A percentile compares a stretch with the other conserved stretches of the same genome.
These are phyloP conservation scores for Xanthoparmelia taractica DNA, from an alignment of 495 filamentous ascomycete species.

Conservation along the genomic window DNA sequence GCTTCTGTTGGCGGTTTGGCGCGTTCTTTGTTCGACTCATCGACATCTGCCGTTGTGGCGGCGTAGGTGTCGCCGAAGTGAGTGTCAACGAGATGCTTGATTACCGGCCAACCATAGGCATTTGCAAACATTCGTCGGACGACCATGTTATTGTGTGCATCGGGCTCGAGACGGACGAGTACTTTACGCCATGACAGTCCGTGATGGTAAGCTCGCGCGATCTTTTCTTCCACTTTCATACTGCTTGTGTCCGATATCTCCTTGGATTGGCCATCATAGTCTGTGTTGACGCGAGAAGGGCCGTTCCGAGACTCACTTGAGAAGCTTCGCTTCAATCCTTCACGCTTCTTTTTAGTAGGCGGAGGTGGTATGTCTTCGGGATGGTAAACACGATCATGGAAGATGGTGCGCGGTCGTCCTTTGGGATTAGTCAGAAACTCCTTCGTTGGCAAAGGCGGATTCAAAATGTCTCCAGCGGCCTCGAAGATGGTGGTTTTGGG, in stretches of 20 bases:
- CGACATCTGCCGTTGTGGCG: constrained; percentile 52
- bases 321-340: constrained; percentile 36
- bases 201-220: constrained; percentile 86
- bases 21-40: constrained; percentile 42
- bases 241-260: constrained; percentile 34
- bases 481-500: constrained; percentile 91
- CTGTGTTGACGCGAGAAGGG: constrained; percentile 20
- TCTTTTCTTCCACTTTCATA: constrained; percentile 94
- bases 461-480: constrained; percentile 83
- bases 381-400: constrained; percentile 93
- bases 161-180: constrained; percentile 86
- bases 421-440: constrained; percentile 77
- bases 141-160: constrained; percentile 97
- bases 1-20: constrained; percentile 38
- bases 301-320: constrained; percentile 35
- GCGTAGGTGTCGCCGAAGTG: constrained; percentile 70
- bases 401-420: constrained; percentile 82
- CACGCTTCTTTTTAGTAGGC: constrained; percentile 51
- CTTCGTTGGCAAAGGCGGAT: constrained; percentile 73
- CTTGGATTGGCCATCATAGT: constrained; percentile 16
- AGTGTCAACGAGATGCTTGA: constrained; percentile 86
- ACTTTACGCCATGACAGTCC: constrained; percentile 93
- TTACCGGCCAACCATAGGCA: constrained; percentile 93
- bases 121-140: constrained; percentile 94
- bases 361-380: constrained; percentile 88